Base-by-base conservation (phyloP, 345 rosid species). In the Laguncularia racemosa region DNA sequence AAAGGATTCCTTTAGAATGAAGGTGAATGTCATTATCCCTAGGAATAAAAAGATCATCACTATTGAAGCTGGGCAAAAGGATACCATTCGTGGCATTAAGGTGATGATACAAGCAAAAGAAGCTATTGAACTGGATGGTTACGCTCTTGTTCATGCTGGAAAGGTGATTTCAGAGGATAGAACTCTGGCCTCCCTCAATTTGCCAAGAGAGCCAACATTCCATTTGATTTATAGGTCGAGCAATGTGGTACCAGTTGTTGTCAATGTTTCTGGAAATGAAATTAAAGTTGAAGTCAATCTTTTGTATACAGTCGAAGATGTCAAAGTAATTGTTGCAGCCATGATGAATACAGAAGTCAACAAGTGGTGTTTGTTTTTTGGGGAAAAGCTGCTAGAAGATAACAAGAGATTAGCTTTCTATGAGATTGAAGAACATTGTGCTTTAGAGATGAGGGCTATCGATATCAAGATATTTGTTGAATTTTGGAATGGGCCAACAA, bases 351-450 rank as follows among this genome's bases (percentile, higher is more conserved):
- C 16, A 43, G 44, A 68, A 7, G 21, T 12, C 12, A 44, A 33
- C 20, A 3, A 46, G 23, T 38, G 17, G 48, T 2, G n/a, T 59
- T 18, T 75, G 48, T 33, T 56, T 45, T 46, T 56, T 57, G 59
- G 17, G 0, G 78, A 71, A 43, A 55, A 43, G 51, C 28, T 21
- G 64, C 80, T 78, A 15, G 70, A 67, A 43, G 69, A 59, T 58
- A 53, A 50, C 17, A 72, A 67, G 55, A 69, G 60, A 20, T 45
- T 78, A 64, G 78, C 77, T 45, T 67, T 18, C 47, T 72, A 70
- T 14, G 58, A 59, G 46, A 53, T 72, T 47, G 58, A 70, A 64
- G 73, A 78, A 14, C 40, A 33, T 33, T 33, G 11, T 33, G 40
- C 40, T 33, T 33, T 33, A 33, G 40, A 33, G 40, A 33, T 33